Conservation (phyloP, 148 eudicot species). For the Rhododendron molle region DNA sequence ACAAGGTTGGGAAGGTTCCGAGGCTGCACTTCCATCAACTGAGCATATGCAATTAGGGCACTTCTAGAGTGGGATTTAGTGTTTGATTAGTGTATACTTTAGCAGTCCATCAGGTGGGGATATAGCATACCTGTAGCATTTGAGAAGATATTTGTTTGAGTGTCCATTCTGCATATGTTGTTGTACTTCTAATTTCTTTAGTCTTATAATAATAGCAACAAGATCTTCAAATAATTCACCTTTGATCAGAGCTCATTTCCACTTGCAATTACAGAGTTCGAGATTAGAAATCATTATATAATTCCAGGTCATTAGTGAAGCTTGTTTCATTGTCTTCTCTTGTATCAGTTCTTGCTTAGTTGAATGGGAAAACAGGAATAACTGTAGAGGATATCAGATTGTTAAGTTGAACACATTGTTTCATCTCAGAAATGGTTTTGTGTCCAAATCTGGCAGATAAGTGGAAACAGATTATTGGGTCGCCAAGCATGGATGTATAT, state of each 20-base stretch:
- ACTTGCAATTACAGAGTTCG: background rate
- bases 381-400: background rate
- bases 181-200: background rate
- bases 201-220: background rate
- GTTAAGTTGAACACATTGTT: background rate
- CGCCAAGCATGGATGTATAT: conserved; percentile 68
- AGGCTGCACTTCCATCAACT: background rate
- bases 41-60: background rate
- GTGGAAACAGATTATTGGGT: conserved; percentile 82
- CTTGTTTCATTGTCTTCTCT: background rate
- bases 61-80: background rate
- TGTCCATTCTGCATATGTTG: background rate
- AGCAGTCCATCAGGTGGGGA: background rate
- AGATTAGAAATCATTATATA: background rate
- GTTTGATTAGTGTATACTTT: background rate
- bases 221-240: background rate
- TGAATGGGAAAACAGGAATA: background rate
- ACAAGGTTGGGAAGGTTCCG: background rate
- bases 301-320: background rate
- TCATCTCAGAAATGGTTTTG: background rate
- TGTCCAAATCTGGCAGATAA: conserved; percentile 51
- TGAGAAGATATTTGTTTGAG: background rate
- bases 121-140: background rate
- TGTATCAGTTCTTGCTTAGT: background rate
- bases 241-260: background rate